Base-by-base conservation (phyloP, 805 yeast species). In the Spathaspora girioi region DNA sequence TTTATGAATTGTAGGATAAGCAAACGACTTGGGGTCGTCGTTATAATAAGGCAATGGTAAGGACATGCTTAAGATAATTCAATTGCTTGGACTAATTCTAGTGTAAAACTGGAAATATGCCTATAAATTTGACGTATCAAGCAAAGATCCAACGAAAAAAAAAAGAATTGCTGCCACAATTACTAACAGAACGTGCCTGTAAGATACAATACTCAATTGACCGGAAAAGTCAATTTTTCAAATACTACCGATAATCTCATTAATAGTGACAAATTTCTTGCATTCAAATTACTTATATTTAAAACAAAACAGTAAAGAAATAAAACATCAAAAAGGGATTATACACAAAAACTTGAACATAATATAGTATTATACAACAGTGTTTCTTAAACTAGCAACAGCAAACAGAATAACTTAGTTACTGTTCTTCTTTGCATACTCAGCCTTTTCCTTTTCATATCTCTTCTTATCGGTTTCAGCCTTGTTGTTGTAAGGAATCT, bases 401-500 rank as follows among this genome's bases (percentile, higher is more conserved):
- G 9, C 32, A 29, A n/a, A 35, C 14, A 35, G 40, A 17, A 3
- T 10, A 14, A 14, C 14, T 35, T 35, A 35, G 17, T 35, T 35
- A n/a, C 48, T 60, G 43, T 59, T 62, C 51, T 59, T 65, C 54
- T 78, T 72, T 57, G 80, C 79, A 68, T 89, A 89, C 66, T 85
- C 91, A 62, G 93, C 96, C 82, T 93, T 93, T 77, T 90, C 96
- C 65, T 87, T 83, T 78, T 93, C 97, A 75, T 94, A 94, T 78
- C 99, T 88, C 81, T 92, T 89, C 83, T 94, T 94, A 79, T 94
- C 99, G 61, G 88, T 86, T 59, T 84, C 94, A 61, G 98, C 98
- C 79, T 90, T 88, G 62, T 81, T 82, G 76, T 90, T 96, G 76
- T 91, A 94, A 57, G 97, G 97, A 60, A 70, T 76, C 79, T 90